Evolutionary conservation across 805 yeast genomes (phyloP).

Genomic region (Dipodascopsis uninucleata): DNA sequence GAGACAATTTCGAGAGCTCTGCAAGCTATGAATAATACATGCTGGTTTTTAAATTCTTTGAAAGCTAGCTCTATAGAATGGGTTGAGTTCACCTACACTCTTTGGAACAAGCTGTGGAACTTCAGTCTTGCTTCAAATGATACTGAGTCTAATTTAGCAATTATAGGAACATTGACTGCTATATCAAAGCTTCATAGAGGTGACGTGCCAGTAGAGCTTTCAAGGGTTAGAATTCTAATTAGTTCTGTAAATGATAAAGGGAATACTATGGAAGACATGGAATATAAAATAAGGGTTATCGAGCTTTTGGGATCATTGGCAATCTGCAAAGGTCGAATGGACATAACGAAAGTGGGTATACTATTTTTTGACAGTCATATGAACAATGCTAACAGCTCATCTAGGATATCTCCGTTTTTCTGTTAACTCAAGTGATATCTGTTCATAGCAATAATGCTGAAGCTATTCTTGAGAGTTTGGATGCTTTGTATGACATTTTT

Average conservation of each 20-base stretch:
- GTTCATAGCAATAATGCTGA: conserved; percentile 38
- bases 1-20: conserved; percentile 55
- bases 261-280: conserved; percentile 28
- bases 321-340: conserved; percentile 44
- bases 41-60: conserved; percentile 51
- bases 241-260: background rate
- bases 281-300: conserved; percentile 44
- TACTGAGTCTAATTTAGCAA: conserved; percentile 36
- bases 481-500: conserved; percentile 71
- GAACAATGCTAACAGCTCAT: background rate
- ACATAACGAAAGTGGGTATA: conserved; percentile 39
- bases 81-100: conserved; percentile 33
- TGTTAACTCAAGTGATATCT: conserved; percentile 37
- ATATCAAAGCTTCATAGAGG: conserved; percentile 36
- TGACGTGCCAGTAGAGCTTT: conserved; percentile 31
- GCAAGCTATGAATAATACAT: conserved; percentile 65
- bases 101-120: conserved; percentile 30
- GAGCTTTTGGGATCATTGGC: conserved; percentile 56
- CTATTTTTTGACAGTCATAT: too few species aligned
- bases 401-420: conserved; percentile 44
- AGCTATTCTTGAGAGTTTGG: conserved; percentile 56
- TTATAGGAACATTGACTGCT: conserved; percentile 48
- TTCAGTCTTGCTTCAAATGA: conserved; percentile 24
- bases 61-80: conserved; percentile 41
- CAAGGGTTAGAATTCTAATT: conserved; percentile 9